Evolutionary conservation across 176 grass and related monocot species (phyloP), one percentile per base, ranked within the genome.

Genomic region (Oryza nivara): DNA sequence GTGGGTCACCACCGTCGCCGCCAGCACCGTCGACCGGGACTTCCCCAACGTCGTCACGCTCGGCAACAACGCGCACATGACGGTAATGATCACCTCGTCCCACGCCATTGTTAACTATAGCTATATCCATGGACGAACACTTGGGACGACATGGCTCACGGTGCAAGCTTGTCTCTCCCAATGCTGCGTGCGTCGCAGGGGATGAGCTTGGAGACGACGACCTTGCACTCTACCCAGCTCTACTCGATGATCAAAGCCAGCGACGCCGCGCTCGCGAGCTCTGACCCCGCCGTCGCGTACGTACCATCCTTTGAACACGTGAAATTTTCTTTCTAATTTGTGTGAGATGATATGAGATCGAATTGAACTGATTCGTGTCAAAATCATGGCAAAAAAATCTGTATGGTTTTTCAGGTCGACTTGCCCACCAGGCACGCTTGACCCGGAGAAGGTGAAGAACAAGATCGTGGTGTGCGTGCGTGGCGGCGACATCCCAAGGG

Each of bases 1-100:
- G 0, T 98, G 96, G 96, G 80, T 98, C 61, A 77, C 89, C 44
- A 98, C 96, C 15, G 93, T 95, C 16, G 93, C 72, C 7, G 96
- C 96, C 19, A 93, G 87, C 83, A 93, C 96, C 28, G 68, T 93
- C 7, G 96, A 98, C 86, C 65, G 96, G 40, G 82, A 89, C 45
- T 93, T 98, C 66, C 80, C 77, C 34, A 84, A 92, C 80, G 76
- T 68, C 12, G 9, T 98, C 74, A 92, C 76, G 44, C 93, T 98
- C 5, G 86, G 88, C 61, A 90, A 90, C 69, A 83, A 16, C 75
- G 41, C 7, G 28, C 70, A 22, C 11, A 61, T 87, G n/a, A 90
- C 40, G 58, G 58, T 63, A 23, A 63, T 10, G 22, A 23, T 10
- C 9, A 16, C 13, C 4, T 10, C 3, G 5, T 4, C 4, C 49